Conservation (phyloP, 257 asterid genomes). For the Galeopsis tetrahit region DNA sequence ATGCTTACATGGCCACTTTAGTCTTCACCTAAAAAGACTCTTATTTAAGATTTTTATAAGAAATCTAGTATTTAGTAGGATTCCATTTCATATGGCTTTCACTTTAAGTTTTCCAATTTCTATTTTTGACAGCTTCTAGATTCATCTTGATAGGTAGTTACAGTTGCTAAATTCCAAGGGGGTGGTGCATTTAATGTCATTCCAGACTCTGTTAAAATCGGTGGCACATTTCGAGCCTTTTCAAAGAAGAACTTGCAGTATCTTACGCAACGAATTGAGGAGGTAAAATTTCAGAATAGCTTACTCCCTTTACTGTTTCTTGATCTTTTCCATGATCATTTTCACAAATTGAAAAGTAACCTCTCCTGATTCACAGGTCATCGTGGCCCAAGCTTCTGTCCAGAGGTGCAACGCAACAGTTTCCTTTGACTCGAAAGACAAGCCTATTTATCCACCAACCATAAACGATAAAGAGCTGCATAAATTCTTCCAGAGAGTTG, state of each 20-base stretch:
- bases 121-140: neutral
- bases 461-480: conserved; percentile 65
- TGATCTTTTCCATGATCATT: neutral
- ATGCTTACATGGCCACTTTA: too few species aligned
- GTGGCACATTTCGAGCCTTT: conserved; percentile 91
- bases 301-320: neutral
- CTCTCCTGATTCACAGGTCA: conserved; percentile 50
- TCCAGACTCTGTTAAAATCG: conserved; percentile 89
- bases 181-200: conserved; percentile 93
- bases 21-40: too few species aligned
- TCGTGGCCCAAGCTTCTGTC: conserved; percentile 75
- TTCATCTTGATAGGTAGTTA: conserved; percentile 63
- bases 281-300: conserved; percentile 45
- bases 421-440: conserved; percentile 41
- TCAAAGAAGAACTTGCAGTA: conserved; percentile 60
- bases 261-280: conserved; percentile 68
- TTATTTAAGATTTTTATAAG: too few species aligned
- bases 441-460: conserved; percentile 65
- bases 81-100: neutral
- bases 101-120: neutral
- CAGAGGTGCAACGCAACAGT: conserved; percentile 84
- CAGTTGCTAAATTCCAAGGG: conserved; percentile 85
- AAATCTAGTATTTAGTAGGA: neutral
- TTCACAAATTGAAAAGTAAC: neutral
- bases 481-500: conserved; percentile 56